Percentiles rank a stretch among this genome's conserved stretches.
Conservation (phyloP, 306 rosid genomes). For the Quercus agrifolia region DNA sequence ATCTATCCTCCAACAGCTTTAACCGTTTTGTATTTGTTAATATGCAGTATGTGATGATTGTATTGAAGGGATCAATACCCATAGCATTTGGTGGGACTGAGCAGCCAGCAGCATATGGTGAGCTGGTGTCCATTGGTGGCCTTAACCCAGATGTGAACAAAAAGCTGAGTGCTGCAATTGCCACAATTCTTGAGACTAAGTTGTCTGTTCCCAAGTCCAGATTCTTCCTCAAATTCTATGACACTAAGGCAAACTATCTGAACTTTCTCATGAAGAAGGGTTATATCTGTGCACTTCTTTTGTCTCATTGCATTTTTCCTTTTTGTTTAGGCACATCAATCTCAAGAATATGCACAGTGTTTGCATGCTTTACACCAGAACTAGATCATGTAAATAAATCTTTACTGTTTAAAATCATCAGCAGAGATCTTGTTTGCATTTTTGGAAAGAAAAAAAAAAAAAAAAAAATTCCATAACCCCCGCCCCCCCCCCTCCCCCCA, state of each 20-base stretch:
- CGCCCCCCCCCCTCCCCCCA: neutral
- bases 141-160: slow-evolving; percentile 76
- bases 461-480: neutral
- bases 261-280: slow-evolving; percentile 26
- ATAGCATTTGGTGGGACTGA: slow-evolving; percentile 86
- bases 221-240: slow-evolving; percentile 79
- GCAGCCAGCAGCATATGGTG: slow-evolving; percentile 92
- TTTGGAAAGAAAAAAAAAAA: neutral
- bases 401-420: slow-evolving; percentile 37
- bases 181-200: slow-evolving; percentile 76
- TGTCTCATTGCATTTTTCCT: slow-evolving; percentile 66
- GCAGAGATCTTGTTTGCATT: slow-evolving; percentile 18
- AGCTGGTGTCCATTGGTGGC: slow-evolving; percentile 94
- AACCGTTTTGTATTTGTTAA: neutral
- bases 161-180: slow-evolving; percentile 81
- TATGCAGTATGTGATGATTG: slow-evolving; percentile 91
- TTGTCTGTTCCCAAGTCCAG: slow-evolving; percentile 84
- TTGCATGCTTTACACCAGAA: slow-evolving; percentile 92
- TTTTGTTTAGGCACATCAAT: slow-evolving; percentile 71
- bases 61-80: slow-evolving; percentile 91
- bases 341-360: slow-evolving; percentile 86
- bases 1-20: neutral
- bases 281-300: slow-evolving; percentile 29
- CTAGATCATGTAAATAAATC: slow-evolving; percentile 73
- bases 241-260: slow-evolving; percentile 71